A percentile compares a stretch with the other conserved stretches of the same genome.
Evolutionary conservation across 176 grass and related monocot species (phyloP).

Genomic region (Eragrostis nindensis): DNA sequence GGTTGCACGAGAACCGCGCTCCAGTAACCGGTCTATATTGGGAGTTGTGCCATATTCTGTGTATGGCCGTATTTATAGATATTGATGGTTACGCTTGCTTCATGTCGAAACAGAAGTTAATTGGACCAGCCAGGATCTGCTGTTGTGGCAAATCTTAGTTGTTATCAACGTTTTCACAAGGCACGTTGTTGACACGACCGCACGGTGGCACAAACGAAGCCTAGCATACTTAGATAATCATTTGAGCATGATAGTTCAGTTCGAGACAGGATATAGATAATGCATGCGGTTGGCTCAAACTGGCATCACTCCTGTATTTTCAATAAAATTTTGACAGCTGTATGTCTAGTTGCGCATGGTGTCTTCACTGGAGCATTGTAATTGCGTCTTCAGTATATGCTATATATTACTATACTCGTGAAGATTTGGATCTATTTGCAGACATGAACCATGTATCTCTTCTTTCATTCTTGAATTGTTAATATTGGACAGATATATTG

Average conservation of each 20-base stretch:
- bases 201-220: constrained; percentile 29
- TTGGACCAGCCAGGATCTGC: no score
- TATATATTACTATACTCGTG: no score
- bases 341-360: background rate
- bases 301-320: background rate
- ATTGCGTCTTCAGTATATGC: no score
- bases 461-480: no score
- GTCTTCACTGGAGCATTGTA: no score
- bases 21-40: no score
- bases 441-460: no score
- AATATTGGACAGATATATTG: no score
- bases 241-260: background rate
- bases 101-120: background rate
- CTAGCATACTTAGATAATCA: background rate
- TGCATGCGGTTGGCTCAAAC: background rate
- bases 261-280: background rate
- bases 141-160: background rate
- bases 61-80: constrained; percentile 40
- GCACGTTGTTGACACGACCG: background rate
- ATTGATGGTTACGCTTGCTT: background rate
- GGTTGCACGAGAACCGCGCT: no score
- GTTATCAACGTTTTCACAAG: constrained; percentile 10
- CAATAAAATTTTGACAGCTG: no score
- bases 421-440: no score
- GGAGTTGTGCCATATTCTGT: background rate